Percentiles rank a stretch among this genome's conserved stretches.
phyloP scores from a whole-genome alignment of 2,329 filamentous ascomycete species.

The Scedosporium minutisporum region DNA sequence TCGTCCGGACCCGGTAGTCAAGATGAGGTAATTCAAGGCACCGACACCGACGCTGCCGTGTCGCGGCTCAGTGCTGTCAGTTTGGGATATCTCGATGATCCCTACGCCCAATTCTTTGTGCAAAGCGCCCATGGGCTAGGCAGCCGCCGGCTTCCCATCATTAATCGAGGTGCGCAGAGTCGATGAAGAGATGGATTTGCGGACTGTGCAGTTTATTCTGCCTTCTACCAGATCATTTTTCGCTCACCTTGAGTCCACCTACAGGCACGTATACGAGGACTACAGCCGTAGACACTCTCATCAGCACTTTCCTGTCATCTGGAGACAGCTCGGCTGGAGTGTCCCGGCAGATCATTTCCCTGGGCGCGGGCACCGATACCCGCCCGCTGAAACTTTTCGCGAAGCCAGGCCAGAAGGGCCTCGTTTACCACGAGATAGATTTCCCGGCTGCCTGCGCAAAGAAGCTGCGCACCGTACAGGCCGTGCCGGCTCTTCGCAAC shows the following conservation, averaged over 20 bases:
- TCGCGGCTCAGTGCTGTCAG: conserved; percentile 83
- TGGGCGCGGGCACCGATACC: conserved; percentile 91
- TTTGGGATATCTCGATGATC: conserved; percentile 74
- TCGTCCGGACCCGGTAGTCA: conserved; percentile 26
- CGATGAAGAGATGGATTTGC: not conserved
- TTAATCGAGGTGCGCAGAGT: conserved; percentile 67
- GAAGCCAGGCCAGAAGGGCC: conserved; percentile 21
- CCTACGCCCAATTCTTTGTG: conserved; percentile 65
- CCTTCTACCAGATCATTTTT: not conserved
- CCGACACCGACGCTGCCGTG: conserved; percentile 82
- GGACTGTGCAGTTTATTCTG: not conserved
- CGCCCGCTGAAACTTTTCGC: conserved; percentile 68
- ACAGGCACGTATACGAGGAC: conserved; percentile 89
- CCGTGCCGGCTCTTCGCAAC: conserved; percentile 29
- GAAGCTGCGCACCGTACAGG: conserved; percentile 50
- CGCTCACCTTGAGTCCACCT: conserved; percentile 2
- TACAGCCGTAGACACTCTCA: conserved; percentile 67
- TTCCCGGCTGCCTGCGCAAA: conserved; percentile 64
- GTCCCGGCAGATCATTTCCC: conserved; percentile 70
- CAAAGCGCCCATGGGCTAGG: conserved; percentile 32
- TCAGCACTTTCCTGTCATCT: conserved; percentile 56
- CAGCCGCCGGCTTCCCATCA: conserved; percentile 67
- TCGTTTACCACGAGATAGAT: conserved; percentile 88
- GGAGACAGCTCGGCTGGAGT: conserved; percentile 17
- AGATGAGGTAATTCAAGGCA: conserved; percentile 74